phyloP scores from a whole-genome alignment of 176 grass and related monocot genomes.

The Carex pumila region DNA sequence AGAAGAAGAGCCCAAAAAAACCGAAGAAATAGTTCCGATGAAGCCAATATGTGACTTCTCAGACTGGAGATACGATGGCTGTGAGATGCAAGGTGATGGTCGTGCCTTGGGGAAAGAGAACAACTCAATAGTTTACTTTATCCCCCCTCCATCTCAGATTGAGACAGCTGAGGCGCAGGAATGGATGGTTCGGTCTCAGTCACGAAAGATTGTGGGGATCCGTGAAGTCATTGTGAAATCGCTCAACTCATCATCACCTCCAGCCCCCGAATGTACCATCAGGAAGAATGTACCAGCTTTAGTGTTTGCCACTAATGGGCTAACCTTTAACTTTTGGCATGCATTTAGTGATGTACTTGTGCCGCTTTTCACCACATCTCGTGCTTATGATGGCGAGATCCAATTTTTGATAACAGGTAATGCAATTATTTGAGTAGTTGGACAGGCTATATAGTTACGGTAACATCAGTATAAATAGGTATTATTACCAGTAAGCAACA shows the following conservation, averaged over 20 bases:
- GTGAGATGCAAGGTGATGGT: conserved; percentile 19
- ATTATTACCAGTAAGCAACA: neutral
- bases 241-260: conserved; percentile 1
- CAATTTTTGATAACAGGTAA: conserved; percentile 31
- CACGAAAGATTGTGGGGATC: conserved; percentile 23
- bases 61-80: conserved; percentile 25
- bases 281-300: conserved; percentile 15
- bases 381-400: conserved; percentile 13
- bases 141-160: conserved; percentile 13
- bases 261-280: conserved; percentile 26
- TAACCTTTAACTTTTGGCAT: conserved; percentile 22
- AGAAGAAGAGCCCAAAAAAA: neutral
- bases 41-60: conserved; percentile 26
- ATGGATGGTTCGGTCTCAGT: conserved; percentile 23
- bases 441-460: neutral
- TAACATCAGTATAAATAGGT: neutral
- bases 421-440: neutral
- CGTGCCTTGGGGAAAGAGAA: conserved; percentile 17
- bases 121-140: conserved; percentile 22
- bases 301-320: conserved; percentile 26
- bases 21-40: conserved; percentile 7
- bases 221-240: conserved; percentile 29
- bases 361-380: conserved; percentile 26
- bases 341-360: conserved; percentile 29
- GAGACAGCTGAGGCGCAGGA: conserved; percentile 4